Percentiles rank a stretch among this genome's conserved stretches.
Conservation (phyloP, 2,329 filamentous ascomycete genomes). For the Phoma sp. region DNA sequence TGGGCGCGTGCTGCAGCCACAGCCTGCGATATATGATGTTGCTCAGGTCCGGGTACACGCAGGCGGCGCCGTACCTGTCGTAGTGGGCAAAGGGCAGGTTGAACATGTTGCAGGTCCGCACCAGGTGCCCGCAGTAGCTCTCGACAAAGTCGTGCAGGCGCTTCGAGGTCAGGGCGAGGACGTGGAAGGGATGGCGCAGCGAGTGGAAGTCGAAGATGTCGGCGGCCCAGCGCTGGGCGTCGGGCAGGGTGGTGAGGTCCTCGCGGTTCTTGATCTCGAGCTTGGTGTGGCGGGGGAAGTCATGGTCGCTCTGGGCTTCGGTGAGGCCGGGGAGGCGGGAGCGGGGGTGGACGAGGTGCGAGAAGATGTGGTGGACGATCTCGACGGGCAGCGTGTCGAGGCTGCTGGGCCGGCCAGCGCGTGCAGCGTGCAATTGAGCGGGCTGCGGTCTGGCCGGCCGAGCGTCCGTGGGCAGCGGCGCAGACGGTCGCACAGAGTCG, state of each 20-base stretch:
- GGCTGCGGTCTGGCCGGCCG: no score
- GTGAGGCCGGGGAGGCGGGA: conserved; percentile 41
- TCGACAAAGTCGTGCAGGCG: conserved; percentile 32
- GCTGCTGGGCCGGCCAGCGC: background rate
- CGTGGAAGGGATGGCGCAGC: conserved; percentile 38
- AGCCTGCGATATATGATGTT: conserved; percentile 39
- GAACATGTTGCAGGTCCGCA: conserved; percentile 38
- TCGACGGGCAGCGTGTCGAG: conserved; percentile 39
- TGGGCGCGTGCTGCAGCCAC: conserved; percentile 41
- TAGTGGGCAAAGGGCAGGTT: conserved; percentile 37
- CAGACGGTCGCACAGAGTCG: background rate
- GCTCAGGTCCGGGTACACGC: conserved; percentile 37
- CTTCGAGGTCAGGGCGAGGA: conserved; percentile 34
- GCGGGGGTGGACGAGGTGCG: conserved; percentile 37
- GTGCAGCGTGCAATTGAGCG: no score
- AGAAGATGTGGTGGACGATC: conserved; percentile 38
- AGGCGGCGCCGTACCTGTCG: conserved; percentile 26
- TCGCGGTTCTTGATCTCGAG: conserved; percentile 29
- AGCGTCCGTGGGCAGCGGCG: background rate
- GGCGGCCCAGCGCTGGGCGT: conserved; percentile 35
- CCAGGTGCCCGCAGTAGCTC: conserved; percentile 36
- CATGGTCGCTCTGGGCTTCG: conserved; percentile 34
- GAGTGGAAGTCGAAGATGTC: conserved; percentile 37
- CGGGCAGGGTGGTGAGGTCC: conserved; percentile 31
- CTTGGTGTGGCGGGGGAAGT: conserved; percentile 25